A percentile compares a stretch with the other conserved stretches of the same genome.
phyloP scores from a whole-genome alignment of 306 rosid species.

The Rosa rugosa region DNA sequence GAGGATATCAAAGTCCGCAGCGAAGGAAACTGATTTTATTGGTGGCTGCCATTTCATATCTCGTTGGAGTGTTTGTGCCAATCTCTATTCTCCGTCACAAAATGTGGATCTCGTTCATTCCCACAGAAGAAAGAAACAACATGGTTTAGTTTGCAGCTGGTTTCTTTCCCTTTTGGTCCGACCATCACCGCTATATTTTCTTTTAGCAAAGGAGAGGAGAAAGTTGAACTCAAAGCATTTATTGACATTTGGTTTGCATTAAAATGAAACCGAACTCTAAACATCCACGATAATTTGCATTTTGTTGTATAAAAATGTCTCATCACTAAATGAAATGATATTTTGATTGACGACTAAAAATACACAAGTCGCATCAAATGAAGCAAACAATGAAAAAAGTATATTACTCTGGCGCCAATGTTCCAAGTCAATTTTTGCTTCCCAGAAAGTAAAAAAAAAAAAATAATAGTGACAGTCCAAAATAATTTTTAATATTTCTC shows the following conservation, averaged over 20 bases:
- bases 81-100: not conserved
- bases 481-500: not conserved
- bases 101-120: not conserved
- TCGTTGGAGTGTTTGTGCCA: not conserved
- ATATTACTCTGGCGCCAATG: too few species aligned
- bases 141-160: not conserved
- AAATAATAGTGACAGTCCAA: not conserved
- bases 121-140: not conserved
- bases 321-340: not conserved
- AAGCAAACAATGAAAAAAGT: too few species aligned
- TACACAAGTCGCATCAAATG: not conserved
- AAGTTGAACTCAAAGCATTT: too few species aligned
- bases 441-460: not conserved
- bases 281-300: too few species aligned
- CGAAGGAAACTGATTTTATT: not conserved
- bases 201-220: too few species aligned
- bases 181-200: not conserved
- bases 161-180: not conserved
- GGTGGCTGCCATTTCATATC: not conserved
- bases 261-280: too few species aligned
- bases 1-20: not conserved
- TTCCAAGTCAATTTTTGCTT: not conserved
- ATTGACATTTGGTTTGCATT: too few species aligned
- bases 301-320: too few species aligned
- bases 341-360: too few species aligned